These are phyloP conservation scores for Eremochloa ophiuroides DNA, from an alignment of 176 grass and related monocot species.

Conservation along the genomic window DNA sequence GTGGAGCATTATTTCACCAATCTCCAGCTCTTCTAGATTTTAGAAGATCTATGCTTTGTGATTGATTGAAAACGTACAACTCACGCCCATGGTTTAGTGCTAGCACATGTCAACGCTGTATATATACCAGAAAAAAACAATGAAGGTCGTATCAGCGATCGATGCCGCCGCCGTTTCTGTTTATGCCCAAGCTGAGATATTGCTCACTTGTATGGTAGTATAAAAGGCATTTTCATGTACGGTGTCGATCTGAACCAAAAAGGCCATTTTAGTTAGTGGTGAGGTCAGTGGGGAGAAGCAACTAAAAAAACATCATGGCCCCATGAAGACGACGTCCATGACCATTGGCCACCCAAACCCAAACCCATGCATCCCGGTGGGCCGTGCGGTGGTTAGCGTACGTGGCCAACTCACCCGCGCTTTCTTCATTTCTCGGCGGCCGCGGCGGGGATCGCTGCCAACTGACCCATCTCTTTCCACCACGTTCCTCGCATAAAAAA, in stretches of 20 bases:
- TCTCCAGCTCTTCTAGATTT: too few relatives aligned
- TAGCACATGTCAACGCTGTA: background rate
- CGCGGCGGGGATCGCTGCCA: background rate
- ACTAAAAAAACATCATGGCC: conserved; percentile 4
- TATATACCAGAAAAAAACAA: background rate
- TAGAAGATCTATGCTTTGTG: background rate
- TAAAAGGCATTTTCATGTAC: background rate
- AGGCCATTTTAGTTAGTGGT: background rate
- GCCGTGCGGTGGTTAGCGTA: conserved; percentile 27
- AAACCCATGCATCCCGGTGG: background rate
- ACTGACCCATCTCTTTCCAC: conserved; percentile 1
- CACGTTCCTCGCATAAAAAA: background rate
- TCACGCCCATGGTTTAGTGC: background rate
- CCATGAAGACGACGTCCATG: background rate
- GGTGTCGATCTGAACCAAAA: background rate
- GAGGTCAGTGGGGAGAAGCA: background rate
- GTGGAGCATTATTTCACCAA: too few relatives aligned
- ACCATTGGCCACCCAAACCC: too few relatives aligned
- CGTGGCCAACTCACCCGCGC: conserved; percentile 23
- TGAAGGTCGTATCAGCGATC: background rate
- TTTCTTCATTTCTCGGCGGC: background rate
- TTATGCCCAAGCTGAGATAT: background rate
- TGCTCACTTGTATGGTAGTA: background rate
- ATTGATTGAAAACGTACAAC: too few relatives aligned
- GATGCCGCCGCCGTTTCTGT: background rate